Evolutionary conservation across 441 rosid species (phyloP).

Genomic region (Erodium moschatum): DNA sequence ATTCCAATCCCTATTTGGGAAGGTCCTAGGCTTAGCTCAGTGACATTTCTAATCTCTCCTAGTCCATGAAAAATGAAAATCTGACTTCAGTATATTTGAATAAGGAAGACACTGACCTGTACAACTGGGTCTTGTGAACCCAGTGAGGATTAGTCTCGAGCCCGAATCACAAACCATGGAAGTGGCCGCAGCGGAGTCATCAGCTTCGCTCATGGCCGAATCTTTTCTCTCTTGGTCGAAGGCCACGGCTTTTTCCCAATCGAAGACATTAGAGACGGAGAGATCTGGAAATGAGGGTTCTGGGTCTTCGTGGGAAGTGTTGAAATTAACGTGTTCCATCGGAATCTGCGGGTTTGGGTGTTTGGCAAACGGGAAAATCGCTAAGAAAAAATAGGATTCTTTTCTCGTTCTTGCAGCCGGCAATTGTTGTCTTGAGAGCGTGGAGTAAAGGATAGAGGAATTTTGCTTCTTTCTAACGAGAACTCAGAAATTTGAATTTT

Average conservation of each 20-base stretch:
- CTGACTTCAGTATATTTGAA: too few species aligned
- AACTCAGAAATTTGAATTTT: background rate
- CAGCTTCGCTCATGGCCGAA: constrained; percentile 29
- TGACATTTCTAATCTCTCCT: background rate
- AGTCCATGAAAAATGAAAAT: background rate
- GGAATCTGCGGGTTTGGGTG: constrained; percentile 5
- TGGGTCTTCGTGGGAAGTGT: constrained; percentile 18
- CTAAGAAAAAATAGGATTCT: background rate
- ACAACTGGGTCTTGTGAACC: constrained; percentile 41
- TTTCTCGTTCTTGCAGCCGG: background rate
- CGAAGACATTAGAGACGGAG: constrained; percentile 25
- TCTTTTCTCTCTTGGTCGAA: constrained; percentile 26
- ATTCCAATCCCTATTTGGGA: background rate
- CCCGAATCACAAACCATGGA: constrained; percentile 64
- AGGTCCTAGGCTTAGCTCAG: background rate
- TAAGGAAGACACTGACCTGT: constrained; percentile 32
- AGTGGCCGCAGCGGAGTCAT: constrained; percentile 34
- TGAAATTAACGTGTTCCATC: constrained; percentile 38
- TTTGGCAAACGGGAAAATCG: constrained; percentile 12
- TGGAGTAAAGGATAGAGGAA: background rate
- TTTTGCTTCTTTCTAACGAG: background rate
- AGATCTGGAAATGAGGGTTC: constrained; percentile 20
- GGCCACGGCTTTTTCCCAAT: constrained; percentile 26
- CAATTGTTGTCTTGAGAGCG: background rate
- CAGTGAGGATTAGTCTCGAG: constrained; percentile 45